Base-by-base conservation (phyloP, 768 basidiomycete species). In the Amanita fuliginea region DNA sequence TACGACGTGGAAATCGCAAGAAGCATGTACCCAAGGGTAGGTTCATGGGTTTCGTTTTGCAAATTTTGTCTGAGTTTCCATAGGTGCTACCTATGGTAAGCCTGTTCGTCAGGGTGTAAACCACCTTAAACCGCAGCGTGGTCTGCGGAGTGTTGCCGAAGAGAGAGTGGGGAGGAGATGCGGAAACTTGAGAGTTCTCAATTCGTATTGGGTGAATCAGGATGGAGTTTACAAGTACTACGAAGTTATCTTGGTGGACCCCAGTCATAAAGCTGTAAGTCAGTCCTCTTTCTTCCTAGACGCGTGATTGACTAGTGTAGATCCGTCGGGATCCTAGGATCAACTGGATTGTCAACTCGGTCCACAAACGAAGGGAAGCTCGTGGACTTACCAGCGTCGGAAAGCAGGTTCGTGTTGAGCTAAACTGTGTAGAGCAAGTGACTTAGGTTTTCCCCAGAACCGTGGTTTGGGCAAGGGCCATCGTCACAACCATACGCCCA, bases 161-260 rank as follows among this genome's bases (percentile, higher is more conserved):
- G 96, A 98, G 76, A 88, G 96, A 64, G 95, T 98, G 56, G 96
- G 95, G 54, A 82, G 80, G 63, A 80, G 94, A 58, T 99, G 96
- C 64, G 93, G 92, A 47, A 98, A 98, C 68, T 69, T 99, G 62
- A 83, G 96, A 49, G 96, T 99, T 56, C 66, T 96, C 61, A 96
- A 95, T 74, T 97, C 95, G 42, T 98, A 98, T 79, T 99, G 96
- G 96, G 74, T 99, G 63, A 98, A 98, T 72, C 92, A 95, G 72
- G 93, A 97, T 64, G 92, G 93, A 69, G 89, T 96, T 26, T 96
- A 95, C 81, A 96, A 95, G 68, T 97, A 96, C 76, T 99, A 82
- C 73, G 96, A 99, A 67, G 91, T 99, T 61, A 98, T 99, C 66
- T 80, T 96, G 56, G 94, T 99, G 52, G 96, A 99, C 63, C 92